Evolutionary conservation across 2,329 filamentous ascomycete genomes (phyloP).

Genomic region (Alternaria incomplexa): DNA sequence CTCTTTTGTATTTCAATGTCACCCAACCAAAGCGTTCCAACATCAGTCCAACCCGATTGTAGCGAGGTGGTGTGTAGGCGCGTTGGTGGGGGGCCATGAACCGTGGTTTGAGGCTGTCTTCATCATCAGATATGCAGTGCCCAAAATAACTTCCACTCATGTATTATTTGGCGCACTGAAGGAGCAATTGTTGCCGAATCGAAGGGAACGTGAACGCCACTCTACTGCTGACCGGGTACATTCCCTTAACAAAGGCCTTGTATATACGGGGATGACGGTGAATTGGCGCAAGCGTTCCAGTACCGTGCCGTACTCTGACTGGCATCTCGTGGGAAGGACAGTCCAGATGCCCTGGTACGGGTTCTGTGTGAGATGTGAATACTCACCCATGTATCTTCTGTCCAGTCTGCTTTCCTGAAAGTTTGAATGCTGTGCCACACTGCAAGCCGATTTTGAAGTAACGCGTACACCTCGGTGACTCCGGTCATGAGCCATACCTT

Average conservation of each 20-base stretch:
- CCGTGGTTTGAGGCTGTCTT: not conserved
- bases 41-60: not conserved
- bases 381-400: not conserved
- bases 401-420: not conserved
- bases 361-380: not conserved
- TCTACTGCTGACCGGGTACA: not conserved
- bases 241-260: not conserved
- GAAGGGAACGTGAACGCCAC: not conserved
- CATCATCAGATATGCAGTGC: not conserved
- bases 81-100: not conserved
- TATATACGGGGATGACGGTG: constrained; percentile 4
- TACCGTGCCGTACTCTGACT: not conserved
- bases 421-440: not conserved
- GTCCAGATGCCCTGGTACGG: not conserved
- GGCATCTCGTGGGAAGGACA: not conserved
- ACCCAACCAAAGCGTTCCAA: not conserved
- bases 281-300: not conserved
- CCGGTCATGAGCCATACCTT: not conserved
- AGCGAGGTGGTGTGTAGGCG: not conserved
- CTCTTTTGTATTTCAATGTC: not conserved
- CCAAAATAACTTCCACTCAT: not conserved
- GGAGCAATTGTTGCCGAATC: not conserved
- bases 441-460: constrained; percentile 6
- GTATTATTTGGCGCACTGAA: not conserved
- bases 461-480: constrained; percentile 9